A percentile compares a stretch with the other conserved stretches of the same genome.
Evolutionary conservation across 371 early-diverging fungal species (phyloP).

Genomic region (Coemansia sp.): DNA sequence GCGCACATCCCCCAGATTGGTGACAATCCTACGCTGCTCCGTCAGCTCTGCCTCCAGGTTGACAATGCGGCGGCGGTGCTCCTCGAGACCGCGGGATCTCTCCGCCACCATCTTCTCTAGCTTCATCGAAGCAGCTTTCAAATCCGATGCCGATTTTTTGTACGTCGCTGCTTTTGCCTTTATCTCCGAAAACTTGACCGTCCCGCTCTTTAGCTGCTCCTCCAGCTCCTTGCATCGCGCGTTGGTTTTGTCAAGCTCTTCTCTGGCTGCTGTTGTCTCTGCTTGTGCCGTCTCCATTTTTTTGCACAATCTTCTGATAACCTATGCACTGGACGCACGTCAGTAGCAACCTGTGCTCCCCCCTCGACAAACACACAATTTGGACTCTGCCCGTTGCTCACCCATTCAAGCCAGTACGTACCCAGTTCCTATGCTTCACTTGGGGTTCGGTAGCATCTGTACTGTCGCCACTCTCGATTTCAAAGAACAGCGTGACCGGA

Average conservation of each 20-base stretch:
- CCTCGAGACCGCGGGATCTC: slow-evolving; percentile 22
- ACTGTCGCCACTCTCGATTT: slow-evolving; percentile 8
- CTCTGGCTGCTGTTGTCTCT: slow-evolving; percentile 13
- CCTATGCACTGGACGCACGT: not conserved
- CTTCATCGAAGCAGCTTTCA: slow-evolving; percentile 5
- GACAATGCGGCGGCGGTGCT: not conserved
- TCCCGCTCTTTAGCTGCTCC: not conserved
- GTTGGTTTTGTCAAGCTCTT: not conserved
- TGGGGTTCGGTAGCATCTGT: slow-evolving; percentile 1
- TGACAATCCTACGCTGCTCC: slow-evolving; percentile 34
- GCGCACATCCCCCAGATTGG: slow-evolving; percentile 37
- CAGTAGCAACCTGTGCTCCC: too few species aligned
- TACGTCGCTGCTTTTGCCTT: not conserved
- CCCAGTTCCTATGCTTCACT: slow-evolving; percentile 28
- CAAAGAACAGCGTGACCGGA: slow-evolving; percentile 31
- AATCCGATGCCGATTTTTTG: slow-evolving; percentile 1
- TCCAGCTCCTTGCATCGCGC: not conserved
- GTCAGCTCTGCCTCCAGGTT: slow-evolving; percentile 15
- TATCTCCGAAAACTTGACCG: not conserved
- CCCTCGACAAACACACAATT: not conserved
- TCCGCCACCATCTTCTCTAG: slow-evolving; percentile 24
- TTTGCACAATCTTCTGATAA: slow-evolving; percentile 38
- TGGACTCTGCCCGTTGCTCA: too few species aligned
- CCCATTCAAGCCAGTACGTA: not conserved
- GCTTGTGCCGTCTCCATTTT: slow-evolving; percentile 26